These are phyloP conservation scores for Teratosphaeria epicoccoides DNA, from an alignment of 2,329 filamentous ascomycete species.

Conservation along the genomic window DNA sequence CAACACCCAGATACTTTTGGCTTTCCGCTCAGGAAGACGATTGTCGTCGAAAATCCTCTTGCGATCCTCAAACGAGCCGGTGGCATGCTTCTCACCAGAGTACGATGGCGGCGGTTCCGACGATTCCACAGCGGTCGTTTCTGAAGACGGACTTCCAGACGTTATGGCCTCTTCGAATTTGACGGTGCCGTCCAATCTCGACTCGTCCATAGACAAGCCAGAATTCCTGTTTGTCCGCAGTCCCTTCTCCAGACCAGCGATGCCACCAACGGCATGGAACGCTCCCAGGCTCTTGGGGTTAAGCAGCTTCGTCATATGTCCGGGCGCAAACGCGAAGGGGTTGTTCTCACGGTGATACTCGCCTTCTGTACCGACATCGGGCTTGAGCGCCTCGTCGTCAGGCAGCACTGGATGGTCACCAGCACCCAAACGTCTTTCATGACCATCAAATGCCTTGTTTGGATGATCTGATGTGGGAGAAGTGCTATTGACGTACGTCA, in stretches of 20 bases:
- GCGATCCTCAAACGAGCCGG: conserved; percentile 47
- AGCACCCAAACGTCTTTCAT: conserved; percentile 16
- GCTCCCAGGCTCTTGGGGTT: conserved; percentile 70
- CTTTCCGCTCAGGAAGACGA: conserved; percentile 56
- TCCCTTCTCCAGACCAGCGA: conserved; percentile 63
- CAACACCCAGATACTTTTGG: conserved; percentile 58
- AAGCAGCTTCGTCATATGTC: conserved; percentile 69
- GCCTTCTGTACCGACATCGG: conserved; percentile 63
- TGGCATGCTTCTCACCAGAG: conserved; percentile 5
- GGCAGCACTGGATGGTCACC: conserved; percentile 45
- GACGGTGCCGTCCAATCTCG: conserved; percentile 50
- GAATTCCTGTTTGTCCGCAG: conserved; percentile 53
- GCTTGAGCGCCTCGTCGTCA: conserved; percentile 58
- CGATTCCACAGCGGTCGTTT: conserved; percentile 17
- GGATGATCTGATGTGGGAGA: conserved; percentile 23
- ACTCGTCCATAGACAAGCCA: conserved; percentile 63
- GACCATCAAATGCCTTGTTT: conserved; percentile 18
- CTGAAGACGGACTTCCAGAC: conserved; percentile 17
- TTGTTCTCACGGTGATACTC: conserved; percentile 70
- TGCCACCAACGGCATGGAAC: conserved; percentile 64
- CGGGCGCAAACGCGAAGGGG: conserved; percentile 73
- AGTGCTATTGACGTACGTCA: conserved; percentile 46
- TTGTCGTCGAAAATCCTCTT: conserved; percentile 62
- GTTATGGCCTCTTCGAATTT: conserved; percentile 54
- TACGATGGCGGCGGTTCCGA: conserved; percentile 10